Conservation (phyloP, 495 filamentous ascomycete genomes). For the Trichoderma parareesei region DNA sequence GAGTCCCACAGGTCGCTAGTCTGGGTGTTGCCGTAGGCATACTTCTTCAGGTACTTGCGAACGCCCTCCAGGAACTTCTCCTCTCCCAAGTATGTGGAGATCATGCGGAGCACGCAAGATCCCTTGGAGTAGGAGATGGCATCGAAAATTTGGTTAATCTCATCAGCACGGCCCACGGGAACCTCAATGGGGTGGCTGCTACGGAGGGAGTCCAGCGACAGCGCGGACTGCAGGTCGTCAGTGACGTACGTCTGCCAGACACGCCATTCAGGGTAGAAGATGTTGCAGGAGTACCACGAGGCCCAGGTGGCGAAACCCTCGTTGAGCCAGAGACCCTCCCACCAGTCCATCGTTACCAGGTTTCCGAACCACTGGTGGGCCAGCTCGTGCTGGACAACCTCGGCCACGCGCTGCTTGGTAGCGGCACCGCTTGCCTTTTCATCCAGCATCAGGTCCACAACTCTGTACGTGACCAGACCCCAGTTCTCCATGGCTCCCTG, state of each 20-base stretch:
- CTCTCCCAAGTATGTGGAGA: conserved; percentile 75
- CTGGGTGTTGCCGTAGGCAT: conserved; percentile 86
- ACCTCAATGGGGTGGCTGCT: conserved; percentile 94
- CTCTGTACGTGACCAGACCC: conserved; percentile 93
- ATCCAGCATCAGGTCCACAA: conserved; percentile 86
- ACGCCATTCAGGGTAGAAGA: conserved; percentile 90
- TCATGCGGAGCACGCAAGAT: conserved; percentile 89
- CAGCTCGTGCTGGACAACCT: conserved; percentile 89
- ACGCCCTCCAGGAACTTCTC: conserved; percentile 85
- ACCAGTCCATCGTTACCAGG: conserved; percentile 82
- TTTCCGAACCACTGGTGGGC: conserved; percentile 99
- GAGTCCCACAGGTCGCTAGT: conserved; percentile 89
- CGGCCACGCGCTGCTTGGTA: conserved; percentile 85
- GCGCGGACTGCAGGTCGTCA: conserved; percentile 85
- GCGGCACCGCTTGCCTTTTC: conserved; percentile 79
- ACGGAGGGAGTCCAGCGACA: conserved; percentile 77
- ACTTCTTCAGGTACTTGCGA: conserved; percentile 74
- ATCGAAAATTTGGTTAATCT: conserved; percentile 96
- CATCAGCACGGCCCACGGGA: conserved; percentile 76
- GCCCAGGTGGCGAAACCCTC: conserved; percentile 98
- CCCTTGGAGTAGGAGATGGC: conserved; percentile 93
- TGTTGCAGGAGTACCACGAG: conserved; percentile 85
- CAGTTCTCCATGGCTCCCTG: conserved; percentile 67
- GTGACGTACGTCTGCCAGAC: conserved; percentile 93
- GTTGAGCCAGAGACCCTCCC: conserved; percentile 95